These are phyloP conservation scores for Kazachstania martiniae DNA, from an alignment of 805 yeast species.

Conservation along the genomic window DNA sequence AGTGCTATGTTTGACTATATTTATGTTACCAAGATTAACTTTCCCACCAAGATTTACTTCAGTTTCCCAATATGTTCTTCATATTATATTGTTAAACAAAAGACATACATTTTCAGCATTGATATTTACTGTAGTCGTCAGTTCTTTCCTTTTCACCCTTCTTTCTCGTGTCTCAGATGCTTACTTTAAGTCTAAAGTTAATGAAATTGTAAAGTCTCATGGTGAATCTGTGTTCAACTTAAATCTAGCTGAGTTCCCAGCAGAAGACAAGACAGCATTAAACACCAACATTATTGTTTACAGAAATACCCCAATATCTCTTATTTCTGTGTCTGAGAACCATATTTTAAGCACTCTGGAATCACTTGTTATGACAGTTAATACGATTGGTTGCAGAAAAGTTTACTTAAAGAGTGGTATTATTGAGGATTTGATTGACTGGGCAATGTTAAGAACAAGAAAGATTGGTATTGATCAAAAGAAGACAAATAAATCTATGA, in stretches of 20 bases:
- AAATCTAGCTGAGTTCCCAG: slow-evolving; percentile 21
- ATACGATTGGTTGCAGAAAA: slow-evolving; percentile 53
- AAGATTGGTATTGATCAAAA: slow-evolving; percentile 29
- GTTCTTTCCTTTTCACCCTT: slow-evolving; percentile 32
- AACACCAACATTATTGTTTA: slow-evolving; percentile 49
- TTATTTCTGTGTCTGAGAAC: slow-evolving; percentile 36
- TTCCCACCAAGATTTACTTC: slow-evolving; percentile 14
- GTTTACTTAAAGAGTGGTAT: slow-evolving; percentile 59
- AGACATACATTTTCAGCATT: slow-evolving; percentile 26
- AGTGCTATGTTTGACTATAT: slow-evolving; percentile 10
- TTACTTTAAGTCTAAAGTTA: slow-evolving; percentile 33
- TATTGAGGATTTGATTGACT: slow-evolving; percentile 49
- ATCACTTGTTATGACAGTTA: slow-evolving; percentile 40
- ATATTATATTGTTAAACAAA: slow-evolving; percentile 17
- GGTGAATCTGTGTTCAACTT: slow-evolving; percentile 14
- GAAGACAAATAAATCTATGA: slow-evolving; percentile 26
- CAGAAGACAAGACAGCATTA: slow-evolving; percentile 29
- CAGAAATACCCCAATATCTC: slow-evolving; percentile 64
- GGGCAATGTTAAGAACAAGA: slow-evolving; percentile 43
- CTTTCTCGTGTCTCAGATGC: slow-evolving; percentile 37
- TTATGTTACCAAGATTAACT: slow-evolving; percentile 12
- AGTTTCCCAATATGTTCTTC: slow-evolving; percentile 15
- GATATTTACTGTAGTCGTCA: slow-evolving; percentile 31
- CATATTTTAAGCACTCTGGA: slow-evolving; percentile 33
- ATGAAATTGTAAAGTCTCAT: slow-evolving; percentile 27